Base-by-base conservation (phyloP, 2,329 filamentous ascomycete species). In the Aspergillus sp. region DNA sequence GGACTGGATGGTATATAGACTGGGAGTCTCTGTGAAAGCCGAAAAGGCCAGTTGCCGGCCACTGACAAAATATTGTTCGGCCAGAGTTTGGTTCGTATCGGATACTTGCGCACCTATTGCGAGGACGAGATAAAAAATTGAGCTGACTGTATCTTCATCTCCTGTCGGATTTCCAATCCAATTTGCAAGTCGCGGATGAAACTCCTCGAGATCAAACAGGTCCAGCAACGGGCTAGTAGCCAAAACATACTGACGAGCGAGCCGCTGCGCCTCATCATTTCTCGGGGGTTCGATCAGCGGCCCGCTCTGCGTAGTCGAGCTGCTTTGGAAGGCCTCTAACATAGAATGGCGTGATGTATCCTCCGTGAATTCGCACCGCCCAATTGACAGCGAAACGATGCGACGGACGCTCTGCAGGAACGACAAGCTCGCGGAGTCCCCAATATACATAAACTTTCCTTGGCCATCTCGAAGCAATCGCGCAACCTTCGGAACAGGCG, bases 381-480 rank as follows among this genome's bases (percentile, higher is more conserved):
- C 78, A 21, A 79, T 76, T 19, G 76, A 74, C 11, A 75, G 74
- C 3, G 78, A 77, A 7, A 82, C 77, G 6, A 83, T 73, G 45
- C 81, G 77, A 35, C 80, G 77, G 14, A 83, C 79, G 54, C 79
- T 82, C 63, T 82, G 81, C 37, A 82, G 63, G 53, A 82, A 82
- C 0, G 81, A 82, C 47, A 83, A 68, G 48, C 80, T 81, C 35
- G 80, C 81, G 39, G 79, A 82, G 58, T 83, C 81, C 14, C 81
- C 81, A 27, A 83, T 79, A 61, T 82, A 83, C 64, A 83, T 82
- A 50, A 81, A 77, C 55, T 82, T 82, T 6, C 81, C 81, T 59
- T 82, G 78, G 0, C 79, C 79, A 61, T 82, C 81, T 23, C 79
- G 79, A 9, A 83, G 71, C 25, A 83, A 75, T 9, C 80, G 76